Percentiles rank a stretch among this genome's conserved stretches.
Conservation (phyloP, 2,329 filamentous ascomycete species). For the Didymella sp. region DNA sequence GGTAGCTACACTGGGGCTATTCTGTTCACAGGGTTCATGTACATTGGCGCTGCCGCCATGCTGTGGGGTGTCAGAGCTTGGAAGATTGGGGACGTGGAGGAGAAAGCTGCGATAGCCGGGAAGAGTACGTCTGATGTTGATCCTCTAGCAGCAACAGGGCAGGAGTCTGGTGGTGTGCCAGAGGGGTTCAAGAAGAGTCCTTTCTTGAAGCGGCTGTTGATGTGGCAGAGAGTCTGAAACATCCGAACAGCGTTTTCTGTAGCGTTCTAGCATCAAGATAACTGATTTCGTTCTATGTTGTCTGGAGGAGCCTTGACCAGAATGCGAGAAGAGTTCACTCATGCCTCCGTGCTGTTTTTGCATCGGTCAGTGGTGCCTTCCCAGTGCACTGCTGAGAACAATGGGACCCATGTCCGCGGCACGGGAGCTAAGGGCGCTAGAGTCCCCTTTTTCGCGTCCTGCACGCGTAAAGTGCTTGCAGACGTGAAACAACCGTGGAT, state of each 20-base stretch:
- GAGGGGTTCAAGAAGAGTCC: constrained; percentile 28
- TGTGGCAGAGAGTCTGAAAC: constrained; percentile 40
- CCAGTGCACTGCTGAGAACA: neutral
- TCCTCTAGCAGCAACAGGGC: constrained; percentile 19
- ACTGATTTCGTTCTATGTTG: neutral
- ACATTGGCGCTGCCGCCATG: constrained; percentile 62
- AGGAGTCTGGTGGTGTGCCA: constrained; percentile 1
- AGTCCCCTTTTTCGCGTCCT: constrained; percentile 16
- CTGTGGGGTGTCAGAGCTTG: constrained; percentile 64
- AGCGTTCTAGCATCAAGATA: neutral
- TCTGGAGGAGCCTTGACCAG: neutral
- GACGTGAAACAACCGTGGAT: constrained; percentile 3
- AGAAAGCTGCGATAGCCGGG: constrained; percentile 43
- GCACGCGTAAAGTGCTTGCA: constrained; percentile 15
- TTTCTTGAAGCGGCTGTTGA: constrained; percentile 42
- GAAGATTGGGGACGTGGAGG: constrained; percentile 65
- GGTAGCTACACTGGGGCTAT: constrained; percentile 64
- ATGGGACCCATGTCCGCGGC: constrained; percentile 10
- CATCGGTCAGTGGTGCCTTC: neutral
- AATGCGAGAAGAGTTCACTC: neutral
- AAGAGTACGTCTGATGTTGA: constrained; percentile 36
- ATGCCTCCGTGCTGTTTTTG: neutral
- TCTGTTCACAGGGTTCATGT: constrained; percentile 68
- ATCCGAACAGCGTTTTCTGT: neutral
- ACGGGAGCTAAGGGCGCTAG: constrained; percentile 20